Evolutionary conservation across 768 basidiomycete species (phyloP).

Genomic region (Amyloporia xantha): DNA sequence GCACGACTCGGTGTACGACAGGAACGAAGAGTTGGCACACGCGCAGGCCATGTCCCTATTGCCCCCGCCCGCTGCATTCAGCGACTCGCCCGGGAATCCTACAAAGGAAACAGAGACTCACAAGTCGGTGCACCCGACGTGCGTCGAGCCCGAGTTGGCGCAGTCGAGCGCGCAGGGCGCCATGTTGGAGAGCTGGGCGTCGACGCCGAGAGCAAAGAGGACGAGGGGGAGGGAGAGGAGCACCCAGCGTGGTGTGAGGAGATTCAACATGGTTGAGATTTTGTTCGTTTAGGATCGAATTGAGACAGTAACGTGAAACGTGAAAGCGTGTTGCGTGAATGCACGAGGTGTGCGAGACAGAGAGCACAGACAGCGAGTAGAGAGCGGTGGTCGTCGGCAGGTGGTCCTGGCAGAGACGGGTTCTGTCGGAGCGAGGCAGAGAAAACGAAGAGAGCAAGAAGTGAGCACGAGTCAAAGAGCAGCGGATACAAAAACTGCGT

Average conservation of each 20-base stretch:
- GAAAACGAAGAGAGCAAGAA: too few species aligned
- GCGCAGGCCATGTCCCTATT: conserved; percentile 11
- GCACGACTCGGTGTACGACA: conserved; percentile 12
- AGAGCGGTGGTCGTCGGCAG: too few species aligned
- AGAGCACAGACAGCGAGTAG: too few species aligned
- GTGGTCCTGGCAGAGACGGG: too few species aligned
- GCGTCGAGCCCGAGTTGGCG: conserved; percentile 2
- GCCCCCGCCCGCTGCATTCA: not conserved
- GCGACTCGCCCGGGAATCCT: not conserved
- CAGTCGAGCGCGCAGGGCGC: conserved; percentile 6
- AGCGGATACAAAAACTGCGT: too few species aligned
- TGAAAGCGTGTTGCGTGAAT: too few species aligned
- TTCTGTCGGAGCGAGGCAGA: too few species aligned
- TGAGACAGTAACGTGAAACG: too few species aligned
- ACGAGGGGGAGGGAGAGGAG: conserved; percentile 12
- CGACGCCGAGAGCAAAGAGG: conserved; percentile 12
- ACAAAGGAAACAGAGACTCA: conserved; percentile 1
- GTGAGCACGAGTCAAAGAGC: too few species aligned
- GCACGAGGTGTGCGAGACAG: too few species aligned
- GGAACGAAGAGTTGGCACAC: conserved; percentile 10
- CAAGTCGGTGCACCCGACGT: conserved; percentile 10
- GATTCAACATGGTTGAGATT: too few species aligned
- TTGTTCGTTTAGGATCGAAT: too few species aligned
- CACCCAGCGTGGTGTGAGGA: conserved; percentile 15
- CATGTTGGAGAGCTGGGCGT: conserved; percentile 8